Conservation (phyloP, 2,329 filamentous ascomycete genomes). For the Xenoacremonium recifei region DNA sequence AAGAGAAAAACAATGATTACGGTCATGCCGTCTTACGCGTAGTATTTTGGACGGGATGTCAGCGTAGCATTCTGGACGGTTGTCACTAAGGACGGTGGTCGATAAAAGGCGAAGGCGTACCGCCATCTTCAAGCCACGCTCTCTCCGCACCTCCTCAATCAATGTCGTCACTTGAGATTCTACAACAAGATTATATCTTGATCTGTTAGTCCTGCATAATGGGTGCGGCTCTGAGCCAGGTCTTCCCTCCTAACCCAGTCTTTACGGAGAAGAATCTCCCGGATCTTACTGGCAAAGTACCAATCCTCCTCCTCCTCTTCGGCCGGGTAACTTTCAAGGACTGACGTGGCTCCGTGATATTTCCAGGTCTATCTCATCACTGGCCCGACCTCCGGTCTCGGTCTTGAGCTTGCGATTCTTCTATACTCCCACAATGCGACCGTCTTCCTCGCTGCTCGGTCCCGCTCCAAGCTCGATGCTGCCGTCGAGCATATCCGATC, state of each 20-base stretch:
- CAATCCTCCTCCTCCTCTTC: background rate
- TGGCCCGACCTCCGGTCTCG: conserved; percentile 3
- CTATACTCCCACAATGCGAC: conserved; percentile 6
- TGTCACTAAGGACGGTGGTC: background rate
- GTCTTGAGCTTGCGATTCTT: conserved; percentile 2
- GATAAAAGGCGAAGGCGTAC: conserved; percentile 1
- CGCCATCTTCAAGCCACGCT: background rate
- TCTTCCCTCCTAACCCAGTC: conserved; percentile 1
- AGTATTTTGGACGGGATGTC: background rate
- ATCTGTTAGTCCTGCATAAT: background rate
- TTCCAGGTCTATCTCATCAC: conserved; percentile 4
- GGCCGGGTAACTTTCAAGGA: too few species aligned
- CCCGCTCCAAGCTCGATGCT: background rate
- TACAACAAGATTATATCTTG: background rate
- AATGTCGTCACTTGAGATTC: background rate
- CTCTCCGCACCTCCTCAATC: too few species aligned
- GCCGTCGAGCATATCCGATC: background rate
- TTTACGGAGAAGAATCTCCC: conserved; percentile 4
- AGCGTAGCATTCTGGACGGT: too few species aligned
- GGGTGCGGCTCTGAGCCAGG: conserved; percentile 2
- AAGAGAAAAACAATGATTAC: background rate
- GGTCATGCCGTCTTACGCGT: background rate
- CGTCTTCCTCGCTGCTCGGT: conserved; percentile 2
- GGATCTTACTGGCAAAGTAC: conserved; percentile 6
- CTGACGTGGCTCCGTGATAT: too few species aligned